phyloP scores from a whole-genome alignment of 495 filamentous ascomycete genomes.

The Zalerion maritima region DNA sequence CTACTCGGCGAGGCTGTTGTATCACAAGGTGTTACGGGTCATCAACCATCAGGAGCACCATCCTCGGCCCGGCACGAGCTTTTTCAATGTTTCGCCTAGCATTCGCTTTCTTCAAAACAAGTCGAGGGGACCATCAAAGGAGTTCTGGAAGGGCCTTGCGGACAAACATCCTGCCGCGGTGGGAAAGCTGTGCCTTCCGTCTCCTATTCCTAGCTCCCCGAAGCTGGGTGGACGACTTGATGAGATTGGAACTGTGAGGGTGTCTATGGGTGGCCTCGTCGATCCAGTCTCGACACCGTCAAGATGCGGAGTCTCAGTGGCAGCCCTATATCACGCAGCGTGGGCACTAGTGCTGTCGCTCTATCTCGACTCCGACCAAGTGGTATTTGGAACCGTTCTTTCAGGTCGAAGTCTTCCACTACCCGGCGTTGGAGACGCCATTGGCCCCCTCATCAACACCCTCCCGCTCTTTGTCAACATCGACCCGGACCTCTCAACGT shows the following conservation, averaged over 20 bases:
- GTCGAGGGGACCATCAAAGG: too few species aligned
- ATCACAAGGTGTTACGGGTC: neutral
- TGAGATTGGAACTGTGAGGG: neutral
- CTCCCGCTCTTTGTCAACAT: constrained; percentile 6
- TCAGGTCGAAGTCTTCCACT: constrained; percentile 32
- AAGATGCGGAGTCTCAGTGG: neutral
- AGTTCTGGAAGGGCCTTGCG: too few species aligned
- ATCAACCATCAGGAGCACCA: neutral
- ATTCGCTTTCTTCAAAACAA: neutral
- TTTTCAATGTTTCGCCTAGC: too few species aligned
- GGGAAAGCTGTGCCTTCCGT: too few species aligned
- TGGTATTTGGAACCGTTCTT: constrained; percentile 29
- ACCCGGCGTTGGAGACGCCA: constrained; percentile 2
- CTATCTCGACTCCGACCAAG: constrained; percentile 17
- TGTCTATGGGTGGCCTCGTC: neutral
- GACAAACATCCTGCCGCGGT: too few species aligned
- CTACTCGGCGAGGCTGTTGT: constrained; percentile 1
- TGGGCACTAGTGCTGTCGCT: constrained; percentile 1
- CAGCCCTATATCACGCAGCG: constrained; percentile 1
- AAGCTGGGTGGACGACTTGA: too few species aligned
- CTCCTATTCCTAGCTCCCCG: too few species aligned
- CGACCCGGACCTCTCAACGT: neutral
- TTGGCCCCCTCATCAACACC: constrained; percentile 16
- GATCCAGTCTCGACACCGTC: neutral
- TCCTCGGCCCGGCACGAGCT: neutral